A percentile compares a stretch with the other conserved stretches of the same genome.
Conservation (phyloP, 257 asterid species). For the Paulownia fortunei region DNA sequence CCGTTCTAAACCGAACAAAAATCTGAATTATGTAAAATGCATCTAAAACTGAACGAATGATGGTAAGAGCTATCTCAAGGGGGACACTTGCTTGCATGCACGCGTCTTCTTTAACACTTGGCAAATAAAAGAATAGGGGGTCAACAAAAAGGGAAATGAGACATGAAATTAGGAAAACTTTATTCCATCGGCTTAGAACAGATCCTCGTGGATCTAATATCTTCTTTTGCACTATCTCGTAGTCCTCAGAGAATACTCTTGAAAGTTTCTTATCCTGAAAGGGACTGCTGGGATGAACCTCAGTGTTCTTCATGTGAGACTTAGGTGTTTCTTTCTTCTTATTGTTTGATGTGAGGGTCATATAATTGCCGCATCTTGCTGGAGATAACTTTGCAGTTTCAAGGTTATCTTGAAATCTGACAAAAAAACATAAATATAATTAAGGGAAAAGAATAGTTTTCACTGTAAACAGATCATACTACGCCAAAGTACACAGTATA, state of each 20-base stretch:
- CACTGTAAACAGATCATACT: not conserved
- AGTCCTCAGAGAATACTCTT: conserved; percentile 74
- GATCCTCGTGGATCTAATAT: conserved; percentile 70
- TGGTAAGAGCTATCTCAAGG: conserved; percentile 56
- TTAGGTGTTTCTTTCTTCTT: conserved; percentile 7
- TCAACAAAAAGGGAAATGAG: conserved; percentile 68
- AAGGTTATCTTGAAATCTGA: conserved; percentile 50
- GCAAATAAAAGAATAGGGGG: conserved; percentile 70
- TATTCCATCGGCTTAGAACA: conserved; percentile 58
- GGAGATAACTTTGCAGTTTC: conserved; percentile 38
- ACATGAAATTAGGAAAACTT: conserved; percentile 52
- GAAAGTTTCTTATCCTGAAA: conserved; percentile 53
- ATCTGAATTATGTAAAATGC: conserved; percentile 56
- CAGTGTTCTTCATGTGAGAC: no score
- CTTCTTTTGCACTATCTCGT: conserved; percentile 50
- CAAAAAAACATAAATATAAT: not conserved
- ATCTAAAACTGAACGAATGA: conserved; percentile 55
- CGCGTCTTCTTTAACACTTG: conserved; percentile 46
- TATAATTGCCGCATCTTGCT: not conserved
- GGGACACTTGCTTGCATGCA: conserved; percentile 59
- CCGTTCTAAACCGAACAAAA: conserved; percentile 60
- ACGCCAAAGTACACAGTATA: not conserved
- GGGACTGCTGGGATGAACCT: conserved; percentile 24
- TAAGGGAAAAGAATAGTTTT: no score
- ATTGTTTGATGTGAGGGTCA: not conserved